Evolutionary conservation across 768 basidiomycete genomes (phyloP), one percentile per base, ranked within the genome.

Genomic region (Naganishia randhawae): DNA sequence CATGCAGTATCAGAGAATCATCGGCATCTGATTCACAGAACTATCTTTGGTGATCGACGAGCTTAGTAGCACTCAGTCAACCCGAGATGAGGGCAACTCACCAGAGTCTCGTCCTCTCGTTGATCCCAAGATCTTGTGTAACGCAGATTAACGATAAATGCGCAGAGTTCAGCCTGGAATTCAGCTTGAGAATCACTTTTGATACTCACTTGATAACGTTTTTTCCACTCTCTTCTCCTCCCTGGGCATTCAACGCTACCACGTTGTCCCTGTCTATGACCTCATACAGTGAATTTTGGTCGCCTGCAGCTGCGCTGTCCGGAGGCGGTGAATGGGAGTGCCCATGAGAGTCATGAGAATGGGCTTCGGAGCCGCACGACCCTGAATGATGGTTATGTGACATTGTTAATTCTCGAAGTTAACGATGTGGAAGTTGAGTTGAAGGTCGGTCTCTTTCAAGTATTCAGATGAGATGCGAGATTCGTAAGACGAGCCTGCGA

Each of bases 21-120:
- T 95, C 93, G 37, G 89, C 89, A 71, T 96, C 93, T 19, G 91
- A 92, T 79, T 92, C 89, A 68, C 93, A 77, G 69, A 81, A 90
- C 92, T 96, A 71, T 9, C 50, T 31, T 66, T 50, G 41, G 17
- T 29, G 29, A 55, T 61, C 69, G 48, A 55, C 35, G 16, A 55
- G 14, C 14, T 19, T 29, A 67, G 50, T 25, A 66, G 55, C 45
- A 41, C 7, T 29, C 37, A 37, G 35, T 41, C 27, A 7, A 7
- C 25, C 13, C 4, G 19, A 39, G 29, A 63, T 50, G 32, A 19
- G 29, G 6, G 65, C 9, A 14, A 55, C 84, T 72, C 75, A 92
- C 92, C 81, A 83, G 81, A 33, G 81, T 81, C 77, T 93, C 91
- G 68, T 89, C 86, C 65, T 85, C 77, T 39, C 91, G 85, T 69